Conservation (phyloP, 179 eudicot species). For the Beta corolliflora region DNA sequence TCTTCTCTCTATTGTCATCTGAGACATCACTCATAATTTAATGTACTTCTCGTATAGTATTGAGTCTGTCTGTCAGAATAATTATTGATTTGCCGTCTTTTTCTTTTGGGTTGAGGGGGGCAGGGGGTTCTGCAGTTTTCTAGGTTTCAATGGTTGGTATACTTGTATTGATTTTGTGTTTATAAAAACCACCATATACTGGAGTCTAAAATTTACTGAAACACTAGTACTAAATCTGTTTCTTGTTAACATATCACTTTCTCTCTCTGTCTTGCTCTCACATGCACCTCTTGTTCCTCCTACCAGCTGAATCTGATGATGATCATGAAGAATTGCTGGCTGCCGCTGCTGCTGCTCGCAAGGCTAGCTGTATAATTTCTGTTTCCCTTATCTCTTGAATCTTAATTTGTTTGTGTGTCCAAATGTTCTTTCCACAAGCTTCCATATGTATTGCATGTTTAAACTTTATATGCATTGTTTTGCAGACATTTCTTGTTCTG, state of each 20-base stretch:
- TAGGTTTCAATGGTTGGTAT: not conserved
- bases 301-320: constrained; percentile 64
- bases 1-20: not conserved
- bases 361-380: constrained; percentile 53
- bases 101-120: constrained; percentile 1
- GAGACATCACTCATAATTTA: not conserved
- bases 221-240: not conserved
- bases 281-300: not conserved
- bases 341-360: constrained; percentile 78
- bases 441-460: not conserved
- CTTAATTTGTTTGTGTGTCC: not conserved
- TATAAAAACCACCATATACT: not conserved
- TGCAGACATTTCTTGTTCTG: constrained; percentile 68
- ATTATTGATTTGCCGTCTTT: not conserved
- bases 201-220: constrained; percentile 4
- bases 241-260: constrained; percentile 7
- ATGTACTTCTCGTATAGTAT: constrained; percentile 5
- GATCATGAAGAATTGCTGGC: constrained; percentile 82
- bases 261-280: not conserved
- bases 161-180: constrained; percentile 3
- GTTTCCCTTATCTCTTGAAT: not conserved
- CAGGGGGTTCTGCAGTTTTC: not conserved
- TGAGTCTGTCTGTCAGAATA: not conserved
- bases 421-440: not conserved
- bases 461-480: constrained; percentile 13